Conservation (phyloP, 805 yeast species). For the Wickerhamiella slavikovae region DNA sequence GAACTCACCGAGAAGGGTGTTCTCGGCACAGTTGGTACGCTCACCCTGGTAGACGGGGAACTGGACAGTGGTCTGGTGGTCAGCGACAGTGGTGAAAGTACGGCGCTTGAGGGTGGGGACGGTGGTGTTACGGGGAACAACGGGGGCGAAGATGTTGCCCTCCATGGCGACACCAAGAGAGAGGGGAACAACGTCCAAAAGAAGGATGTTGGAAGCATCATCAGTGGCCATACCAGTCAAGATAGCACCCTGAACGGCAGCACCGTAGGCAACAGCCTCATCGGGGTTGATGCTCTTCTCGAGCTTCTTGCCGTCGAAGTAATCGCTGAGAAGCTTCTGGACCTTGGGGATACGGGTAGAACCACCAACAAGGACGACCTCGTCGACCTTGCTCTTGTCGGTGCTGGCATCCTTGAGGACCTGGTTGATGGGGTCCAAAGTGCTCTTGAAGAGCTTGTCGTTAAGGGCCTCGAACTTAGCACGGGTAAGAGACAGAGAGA, state of each 20-base stretch:
- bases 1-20: constrained; percentile 95
- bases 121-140: constrained; percentile 98
- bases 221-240: constrained; percentile 80
- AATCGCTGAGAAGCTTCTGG: constrained; percentile 83
- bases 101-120: constrained; percentile 98
- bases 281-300: constrained; percentile 96
- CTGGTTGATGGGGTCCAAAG: constrained; percentile 85
- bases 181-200: constrained; percentile 94
- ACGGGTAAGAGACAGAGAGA: constrained; percentile 83
- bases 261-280: constrained; percentile 99
- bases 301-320: constrained; percentile 91
- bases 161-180: constrained; percentile 99
- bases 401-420: constrained; percentile 83
- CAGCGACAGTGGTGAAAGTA: constrained; percentile 96
- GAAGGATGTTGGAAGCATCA: constrained; percentile 85
- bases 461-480: constrained; percentile 95
- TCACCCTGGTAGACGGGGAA: constrained; percentile 99
- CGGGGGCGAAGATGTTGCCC: constrained; percentile 98
- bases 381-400: constrained; percentile 69
- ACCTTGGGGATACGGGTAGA: constrained; percentile 98
- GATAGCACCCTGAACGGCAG: constrained; percentile 98
- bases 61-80: constrained; percentile 96
- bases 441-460: constrained; percentile 82
- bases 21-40: constrained; percentile 96
- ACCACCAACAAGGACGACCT: constrained; percentile 95